Evolutionary conservation across 441 rosid genomes (phyloP).

Genomic region (Omphalea diandra): DNA sequence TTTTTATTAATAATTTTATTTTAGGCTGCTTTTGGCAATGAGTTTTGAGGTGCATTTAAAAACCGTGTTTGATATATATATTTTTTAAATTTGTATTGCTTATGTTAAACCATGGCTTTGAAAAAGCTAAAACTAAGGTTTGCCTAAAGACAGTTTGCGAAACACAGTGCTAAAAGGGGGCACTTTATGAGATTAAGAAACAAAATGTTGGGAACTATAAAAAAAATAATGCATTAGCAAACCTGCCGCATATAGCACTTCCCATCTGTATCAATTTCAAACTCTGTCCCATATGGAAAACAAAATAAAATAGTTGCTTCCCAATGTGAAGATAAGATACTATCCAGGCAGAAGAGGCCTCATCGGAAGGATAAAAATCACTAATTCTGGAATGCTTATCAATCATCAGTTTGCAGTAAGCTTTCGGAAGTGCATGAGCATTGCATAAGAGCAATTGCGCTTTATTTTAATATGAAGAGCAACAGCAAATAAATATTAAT

Average conservation of each 20-base stretch:
- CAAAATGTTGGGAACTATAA: no score
- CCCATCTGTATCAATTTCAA: slow-evolving; percentile 26
- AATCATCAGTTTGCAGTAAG: slow-evolving; percentile 16
- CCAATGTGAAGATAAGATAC: neutral
- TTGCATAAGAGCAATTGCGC: slow-evolving; percentile 2
- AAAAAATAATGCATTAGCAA: no score
- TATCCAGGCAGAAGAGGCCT: slow-evolving; percentile 1
- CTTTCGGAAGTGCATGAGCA: slow-evolving; percentile 27
- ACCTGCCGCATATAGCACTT: slow-evolving; percentile 32
- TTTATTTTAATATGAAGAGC: neutral
- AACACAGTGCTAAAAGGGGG: no score
- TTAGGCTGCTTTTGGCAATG: no score
- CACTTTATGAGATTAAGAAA: neutral
- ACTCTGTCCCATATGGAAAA: slow-evolving; percentile 5
- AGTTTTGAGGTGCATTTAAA: no score
- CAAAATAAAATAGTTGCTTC: neutral
- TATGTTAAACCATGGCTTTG: no score
- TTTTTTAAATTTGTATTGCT: no score
- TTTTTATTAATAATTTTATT: no score
- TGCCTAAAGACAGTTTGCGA: no score
- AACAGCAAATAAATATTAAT: no score
- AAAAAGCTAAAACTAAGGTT: no score
- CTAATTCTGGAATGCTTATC: slow-evolving; percentile 18
- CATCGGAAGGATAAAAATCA: slow-evolving; percentile 26
- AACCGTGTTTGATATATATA: no score